phyloP scores from a whole-genome alignment of 495 filamentous ascomycete genomes.

The Penicillium angulare region DNA sequence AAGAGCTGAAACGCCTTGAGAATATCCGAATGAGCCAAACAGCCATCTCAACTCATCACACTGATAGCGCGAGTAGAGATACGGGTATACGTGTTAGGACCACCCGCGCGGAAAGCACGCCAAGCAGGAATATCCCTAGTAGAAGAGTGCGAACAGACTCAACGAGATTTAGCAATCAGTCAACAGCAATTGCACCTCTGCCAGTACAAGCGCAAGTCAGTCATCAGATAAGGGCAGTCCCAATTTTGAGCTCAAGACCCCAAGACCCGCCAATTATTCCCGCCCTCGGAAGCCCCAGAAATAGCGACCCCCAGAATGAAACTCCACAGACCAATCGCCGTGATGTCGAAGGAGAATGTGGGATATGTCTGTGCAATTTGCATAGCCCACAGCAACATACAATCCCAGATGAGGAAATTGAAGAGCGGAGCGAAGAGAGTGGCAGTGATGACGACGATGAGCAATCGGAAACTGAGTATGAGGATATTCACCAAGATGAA shows the following conservation, averaged over 20 bases:
- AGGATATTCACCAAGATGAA: slow-evolving; percentile 24
- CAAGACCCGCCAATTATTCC: too few relatives aligned
- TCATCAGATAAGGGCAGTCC: background rate
- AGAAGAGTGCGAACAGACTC: background rate
- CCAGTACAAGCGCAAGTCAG: background rate
- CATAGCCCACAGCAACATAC: background rate
- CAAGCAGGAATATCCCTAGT: background rate
- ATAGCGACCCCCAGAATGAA: background rate
- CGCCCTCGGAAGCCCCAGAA: background rate
- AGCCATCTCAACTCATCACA: too few relatives aligned
- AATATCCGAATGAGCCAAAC: background rate
- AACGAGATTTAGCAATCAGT: background rate
- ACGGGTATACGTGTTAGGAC: background rate
- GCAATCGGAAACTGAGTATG: slow-evolving; percentile 1
- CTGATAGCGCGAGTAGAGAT: too few relatives aligned
- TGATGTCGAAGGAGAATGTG: slow-evolving; percentile 63
- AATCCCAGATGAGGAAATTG: background rate
- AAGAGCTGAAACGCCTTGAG: background rate
- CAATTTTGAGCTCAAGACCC: background rate
- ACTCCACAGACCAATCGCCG: slow-evolving; percentile 38
- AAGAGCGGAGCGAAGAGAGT: background rate
- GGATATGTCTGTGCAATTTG: slow-evolving; percentile 56
- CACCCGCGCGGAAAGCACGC: background rate
- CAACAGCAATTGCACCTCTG: background rate
- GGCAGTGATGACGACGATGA: background rate